Percentiles rank a stretch among this genome's conserved stretches.
phyloP scores from a whole-genome alignment of 164 flowering plant species.

The Echeveria elegans region DNA sequence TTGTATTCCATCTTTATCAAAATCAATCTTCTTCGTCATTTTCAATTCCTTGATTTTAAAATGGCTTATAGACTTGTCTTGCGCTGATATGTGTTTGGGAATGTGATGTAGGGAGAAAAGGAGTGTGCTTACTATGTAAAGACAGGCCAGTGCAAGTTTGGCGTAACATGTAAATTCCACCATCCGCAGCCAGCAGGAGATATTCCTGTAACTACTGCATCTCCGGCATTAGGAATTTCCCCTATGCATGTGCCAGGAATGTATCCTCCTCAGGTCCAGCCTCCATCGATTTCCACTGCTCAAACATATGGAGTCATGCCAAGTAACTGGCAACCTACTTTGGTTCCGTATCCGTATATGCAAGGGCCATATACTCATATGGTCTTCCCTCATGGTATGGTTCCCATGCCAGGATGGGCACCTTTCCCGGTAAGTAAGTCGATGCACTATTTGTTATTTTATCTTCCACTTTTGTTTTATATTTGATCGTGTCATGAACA shows the following conservation, averaged over 20 bases:
- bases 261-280: slow-evolving; percentile 42
- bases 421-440: slow-evolving; percentile 47
- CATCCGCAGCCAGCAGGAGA: slow-evolving; percentile 72
- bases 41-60: not conserved
- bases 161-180: slow-evolving; percentile 84
- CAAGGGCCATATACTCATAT: slow-evolving; percentile 60
- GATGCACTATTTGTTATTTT: too few relatives aligned
- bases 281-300: slow-evolving; percentile 50
- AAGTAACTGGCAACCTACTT: slow-evolving; percentile 49
- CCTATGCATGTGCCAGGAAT: slow-evolving; percentile 22
- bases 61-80: not conserved
- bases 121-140: slow-evolving; percentile 87
- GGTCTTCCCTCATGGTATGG: slow-evolving; percentile 52
- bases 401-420: slow-evolving; percentile 64
- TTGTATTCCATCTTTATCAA: slow-evolving; percentile 14
- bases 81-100: too few relatives aligned
- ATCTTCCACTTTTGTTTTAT: not conserved
- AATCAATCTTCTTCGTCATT: not conserved
- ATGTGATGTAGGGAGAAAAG: slow-evolving; percentile 62
- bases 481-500: not conserved
- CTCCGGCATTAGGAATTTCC: slow-evolving; percentile 18
- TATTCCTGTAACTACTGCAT: slow-evolving; percentile 26
- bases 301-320: slow-evolving; percentile 53
- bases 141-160: slow-evolving; percentile 93
- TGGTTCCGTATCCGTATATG: slow-evolving; percentile 58